Conservation (phyloP, 805 yeast genomes). For the Wickerhamomyces bisporus region DNA sequence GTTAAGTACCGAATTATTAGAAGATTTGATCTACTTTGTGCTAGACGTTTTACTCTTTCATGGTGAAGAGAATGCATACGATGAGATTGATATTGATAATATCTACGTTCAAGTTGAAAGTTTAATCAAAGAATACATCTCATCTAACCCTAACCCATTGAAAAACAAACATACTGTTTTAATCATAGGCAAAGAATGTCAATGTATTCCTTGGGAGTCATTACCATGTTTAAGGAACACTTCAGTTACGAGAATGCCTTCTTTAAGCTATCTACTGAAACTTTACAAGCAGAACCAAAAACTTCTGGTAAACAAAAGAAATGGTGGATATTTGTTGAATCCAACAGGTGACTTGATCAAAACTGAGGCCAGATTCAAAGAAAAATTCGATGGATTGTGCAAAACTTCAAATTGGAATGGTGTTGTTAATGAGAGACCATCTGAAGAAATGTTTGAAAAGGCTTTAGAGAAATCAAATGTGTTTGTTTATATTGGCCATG, state of each 20-base stretch:
- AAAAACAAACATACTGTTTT: constrained; percentile 54
- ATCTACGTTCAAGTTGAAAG: constrained; percentile 48
- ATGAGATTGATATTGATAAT: constrained; percentile 56
- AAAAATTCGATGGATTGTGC: constrained; percentile 31
- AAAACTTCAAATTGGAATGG: constrained; percentile 45
- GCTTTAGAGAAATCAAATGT: constrained; percentile 40
- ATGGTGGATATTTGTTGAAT: constrained; percentile 65
- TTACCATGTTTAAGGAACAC: constrained; percentile 45
- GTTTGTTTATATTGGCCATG: constrained; percentile 87
- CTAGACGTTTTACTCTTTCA: constrained; percentile 55
- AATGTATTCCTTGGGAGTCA: constrained; percentile 89
- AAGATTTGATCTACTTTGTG: constrained; percentile 59
- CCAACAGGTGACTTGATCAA: constrained; percentile 73
- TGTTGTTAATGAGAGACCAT: constrained; percentile 48
- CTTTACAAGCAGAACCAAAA: constrained; percentile 24
- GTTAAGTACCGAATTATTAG: constrained; percentile 38
- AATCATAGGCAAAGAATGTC: constrained; percentile 61
- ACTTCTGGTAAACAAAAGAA: constrained; percentile 20
- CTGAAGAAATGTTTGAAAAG: constrained; percentile 44
- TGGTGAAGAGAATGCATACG: constrained; percentile 62
- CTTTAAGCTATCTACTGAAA: constrained; percentile 41
- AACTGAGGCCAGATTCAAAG: constrained; percentile 57
- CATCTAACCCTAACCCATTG: constrained; percentile 7
- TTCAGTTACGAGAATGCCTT: constrained; percentile 75
- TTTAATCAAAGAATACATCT: constrained; percentile 33